Evolutionary conservation across 1,284 basidiomycete genomes (phyloP), one percentile per base, ranked within the genome.

Genomic region (Trametes versicolor): DNA sequence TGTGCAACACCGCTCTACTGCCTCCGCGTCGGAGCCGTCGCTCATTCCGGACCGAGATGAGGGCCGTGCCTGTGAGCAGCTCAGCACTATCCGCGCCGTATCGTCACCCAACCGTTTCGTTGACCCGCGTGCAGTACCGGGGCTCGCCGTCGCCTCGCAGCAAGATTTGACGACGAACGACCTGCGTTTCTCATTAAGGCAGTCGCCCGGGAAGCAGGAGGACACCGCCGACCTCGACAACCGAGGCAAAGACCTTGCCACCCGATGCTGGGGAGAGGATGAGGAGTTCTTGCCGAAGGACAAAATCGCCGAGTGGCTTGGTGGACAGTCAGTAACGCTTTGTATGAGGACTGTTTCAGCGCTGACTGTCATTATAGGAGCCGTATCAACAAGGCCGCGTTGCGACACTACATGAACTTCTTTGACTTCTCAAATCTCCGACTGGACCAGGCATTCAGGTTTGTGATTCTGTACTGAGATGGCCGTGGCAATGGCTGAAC

Each of bases 301-400:
- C 72, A 97, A 97, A 82, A 94, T 98, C 72, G 96, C 97, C 1
- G 95, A 98, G 77, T 99, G 95, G 91, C 83, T 99, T 47, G 97
- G 97, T 69, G 92, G 95, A 73, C 81, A 88, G 91, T 96, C 71
- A 80, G 95, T 90, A 4, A 39, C 2, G 12, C 25, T 89, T 4
- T 43, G 9, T 17, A 21, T 34, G 50, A 13, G 58, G 54, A 17
- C 25, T 59, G 34, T 41, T 60, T 45, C 39, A 23, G 36, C 34
- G 32, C 53, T 29, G 48, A 73, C 70, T 49, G n/a, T 57, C n/a
- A 57, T 21, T 58, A 56, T 70, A 96, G 95, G 67, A 89, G 88
- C 29, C 79, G 80, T 12, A 83, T 96, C 70, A 97, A 97, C 78
- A 90, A 88, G 68, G 78, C 87, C 13, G 88, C 94, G 0, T 80